Evolutionary conservation across 805 yeast genomes (phyloP).

Genomic region (Wickerhamomyces subpelliculosus): DNA sequence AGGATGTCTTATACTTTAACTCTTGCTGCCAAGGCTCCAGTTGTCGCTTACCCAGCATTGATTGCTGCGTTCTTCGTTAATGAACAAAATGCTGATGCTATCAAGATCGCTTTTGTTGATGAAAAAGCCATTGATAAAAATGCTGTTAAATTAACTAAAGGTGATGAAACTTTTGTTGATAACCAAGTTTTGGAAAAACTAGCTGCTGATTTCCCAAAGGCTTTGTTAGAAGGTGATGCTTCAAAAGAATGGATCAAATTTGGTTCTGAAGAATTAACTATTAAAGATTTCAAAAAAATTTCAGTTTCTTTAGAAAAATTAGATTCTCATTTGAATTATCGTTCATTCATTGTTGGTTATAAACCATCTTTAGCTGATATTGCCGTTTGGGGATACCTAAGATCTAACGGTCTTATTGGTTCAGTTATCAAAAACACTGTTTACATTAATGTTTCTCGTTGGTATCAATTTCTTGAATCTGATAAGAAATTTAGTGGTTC

Average conservation of each 20-base stretch:
- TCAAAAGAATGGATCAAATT: conserved; percentile 60
- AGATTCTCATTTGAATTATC: conserved; percentile 77
- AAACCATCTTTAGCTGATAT: conserved; percentile 71
- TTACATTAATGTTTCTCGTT: conserved; percentile 83
- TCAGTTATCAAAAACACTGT: conserved; percentile 81
- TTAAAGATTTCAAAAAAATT: conserved; percentile 85
- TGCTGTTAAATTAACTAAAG: conserved; percentile 36
- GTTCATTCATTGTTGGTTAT: conserved; percentile 71
- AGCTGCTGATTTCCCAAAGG: conserved; percentile 45
- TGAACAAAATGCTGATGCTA: conserved; percentile 38
- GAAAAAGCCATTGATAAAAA: conserved; percentile 55
- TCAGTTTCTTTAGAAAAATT: conserved; percentile 70
- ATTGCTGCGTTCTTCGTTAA: conserved; percentile 76
- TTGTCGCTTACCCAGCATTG: conserved; percentile 70
- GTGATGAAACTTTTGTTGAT: conserved; percentile 35
- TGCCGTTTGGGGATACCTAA: conserved; percentile 87
- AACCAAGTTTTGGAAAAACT: conserved; percentile 42
- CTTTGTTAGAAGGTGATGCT: conserved; percentile 25
- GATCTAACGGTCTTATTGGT: conserved; percentile 91
- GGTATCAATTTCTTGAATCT: conserved; percentile 77
- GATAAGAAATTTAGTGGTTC: conserved; percentile 63
- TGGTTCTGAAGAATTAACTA: conserved; percentile 60
- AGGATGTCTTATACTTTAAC: conserved; percentile 44
- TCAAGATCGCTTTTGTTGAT: conserved; percentile 62
- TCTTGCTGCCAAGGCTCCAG: conserved; percentile 82